Base-by-base conservation (phyloP, 805 yeast genomes). In the Wickerhamiella australiensis region DNA sequence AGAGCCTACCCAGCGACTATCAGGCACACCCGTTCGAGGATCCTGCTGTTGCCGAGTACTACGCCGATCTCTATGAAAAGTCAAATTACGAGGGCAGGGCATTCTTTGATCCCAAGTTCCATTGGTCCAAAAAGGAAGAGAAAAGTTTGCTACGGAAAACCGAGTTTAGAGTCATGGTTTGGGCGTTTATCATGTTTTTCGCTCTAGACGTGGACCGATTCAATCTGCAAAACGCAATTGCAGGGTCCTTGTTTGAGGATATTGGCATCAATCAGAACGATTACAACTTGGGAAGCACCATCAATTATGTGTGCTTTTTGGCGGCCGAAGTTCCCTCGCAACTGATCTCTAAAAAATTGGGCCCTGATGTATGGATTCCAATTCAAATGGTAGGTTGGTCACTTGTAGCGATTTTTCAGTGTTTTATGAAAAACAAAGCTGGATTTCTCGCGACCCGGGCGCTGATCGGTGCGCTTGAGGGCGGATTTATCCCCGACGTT, bases 291-390 rank as follows among this genome's bases (percentile, higher is more conserved):
- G 83, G 81, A 18, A 72, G 69, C 53, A 78, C 18, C 66, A 78
- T 47, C 69, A 73, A 57, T 65, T 67, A 54, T 52, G 67, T 75
- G 3, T 68, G 75, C 36, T 80, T 80, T 57, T 61, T 80, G 47
- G 57, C 66, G 15, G 75, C 81, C 17, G 85, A 80, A 60, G 62
- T 80, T 9, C 86, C 85, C 0, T 78, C 84, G 2, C 83, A 80
- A 59, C 66, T 79, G 54, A 65, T 80, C 43, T 74, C 82, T 8
- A 79, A 80, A 59, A 69, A 68, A 46, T 48, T 80, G 22, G 85
- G 86, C 6, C 75, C 82, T 5, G 83, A 78, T 57, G 56, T 69
- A 37, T 78, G 80, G 75, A 74, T 79, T 53, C 84, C 84, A 7
- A 63, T 68, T 36, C 82, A 79, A 58, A 70, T 79, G 62, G 57